Base-by-base conservation (phyloP, 306 rosid species). In the Sicyos baderoa region DNA sequence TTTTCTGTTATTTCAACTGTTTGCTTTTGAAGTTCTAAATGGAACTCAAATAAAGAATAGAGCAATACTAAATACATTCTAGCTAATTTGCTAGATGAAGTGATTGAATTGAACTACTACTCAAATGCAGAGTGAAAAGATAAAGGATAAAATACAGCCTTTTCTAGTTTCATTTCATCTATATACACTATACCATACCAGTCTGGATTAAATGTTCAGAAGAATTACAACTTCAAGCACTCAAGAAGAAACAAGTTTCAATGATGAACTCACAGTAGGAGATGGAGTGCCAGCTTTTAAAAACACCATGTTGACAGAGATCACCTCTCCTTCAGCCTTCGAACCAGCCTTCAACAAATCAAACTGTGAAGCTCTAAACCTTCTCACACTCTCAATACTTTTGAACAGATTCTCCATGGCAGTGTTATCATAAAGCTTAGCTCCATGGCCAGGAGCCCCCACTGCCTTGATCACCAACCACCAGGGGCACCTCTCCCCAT, bases 361-460 rank as follows among this genome's bases (percentile, higher is more conserved):
- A 35, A 89, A 88, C 70, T 93, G 98, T 0, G 98, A 82, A 54
- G 89, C 85, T 8, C 98, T 86, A 37, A 87, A 93, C 79, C 88
- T 80, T 78, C 86, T 77, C 73, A 89, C 81, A 78, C 68, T 83
- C 72, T 93, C 98, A 79, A 89, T 84, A 73, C 96, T 89, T 83
- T 89, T 89, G 72, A 92, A 64, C 25, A 92, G 79, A 86, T 92
- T 92, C 82, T 87, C 98, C 98, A 86, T 74, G 4, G 98, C 98
- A 75, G 88, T 64, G 77, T 89, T 89, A 74, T 92, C 98, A 81
- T 86, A 92, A 44, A 92, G 95, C 87, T 85, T 89, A 10, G 98
- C 86, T 37, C 98, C 98, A 76, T 93, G 98, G 2, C 98, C 97
- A 0, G 95, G 98, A 14, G 88, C 89, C 35, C 97, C 97, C 22